These are phyloP conservation scores for Fraxinus excelsior DNA, from an alignment of 257 asterid species.

Conservation along the genomic window DNA sequence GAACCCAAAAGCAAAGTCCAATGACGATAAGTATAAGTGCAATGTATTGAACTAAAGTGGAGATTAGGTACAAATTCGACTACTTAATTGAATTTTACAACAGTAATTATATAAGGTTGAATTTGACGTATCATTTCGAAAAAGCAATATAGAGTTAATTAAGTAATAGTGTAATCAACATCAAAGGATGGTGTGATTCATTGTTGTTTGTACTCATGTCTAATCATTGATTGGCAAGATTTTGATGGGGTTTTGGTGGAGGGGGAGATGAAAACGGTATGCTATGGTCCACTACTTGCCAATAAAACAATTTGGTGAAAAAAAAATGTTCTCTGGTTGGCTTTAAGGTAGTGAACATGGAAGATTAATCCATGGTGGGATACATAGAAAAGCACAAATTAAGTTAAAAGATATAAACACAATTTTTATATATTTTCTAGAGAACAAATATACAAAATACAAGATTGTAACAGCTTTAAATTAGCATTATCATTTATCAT, in stretches of 20 bases:
- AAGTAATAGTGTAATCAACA: constrained; percentile 36
- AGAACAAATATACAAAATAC: constrained; percentile 34
- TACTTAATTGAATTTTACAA: no score
- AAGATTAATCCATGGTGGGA: constrained; percentile 32
- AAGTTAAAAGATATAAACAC: constrained; percentile 36
- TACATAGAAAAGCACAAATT: neutral
- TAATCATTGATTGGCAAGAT: constrained; percentile 30
- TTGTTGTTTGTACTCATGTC: constrained; percentile 38
- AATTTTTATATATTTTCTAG: constrained; percentile 31
- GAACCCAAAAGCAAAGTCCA: no score
- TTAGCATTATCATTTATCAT: constrained; percentile 29
- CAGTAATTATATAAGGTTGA: no score
- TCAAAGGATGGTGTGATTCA: constrained; percentile 34
- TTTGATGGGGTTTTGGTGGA: constrained; percentile 42
- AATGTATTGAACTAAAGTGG: no score
- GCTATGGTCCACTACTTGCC: constrained; percentile 45
- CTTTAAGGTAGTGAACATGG: constrained; percentile 32
- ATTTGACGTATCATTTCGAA: neutral
- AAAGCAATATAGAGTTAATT: constrained; percentile 15
- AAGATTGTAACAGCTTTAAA: constrained; percentile 44
- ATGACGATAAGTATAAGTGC: no score
- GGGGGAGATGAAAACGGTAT: constrained; percentile 37
- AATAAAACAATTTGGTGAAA: constrained; percentile 24
- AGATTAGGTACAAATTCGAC: no score
- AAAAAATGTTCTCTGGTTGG: constrained; percentile 18